Evolutionary conservation across 192 early-diverging fungal species (phyloP), one percentile per base, ranked within the genome.

Genomic region (Dimargaris cristalligena): DNA sequence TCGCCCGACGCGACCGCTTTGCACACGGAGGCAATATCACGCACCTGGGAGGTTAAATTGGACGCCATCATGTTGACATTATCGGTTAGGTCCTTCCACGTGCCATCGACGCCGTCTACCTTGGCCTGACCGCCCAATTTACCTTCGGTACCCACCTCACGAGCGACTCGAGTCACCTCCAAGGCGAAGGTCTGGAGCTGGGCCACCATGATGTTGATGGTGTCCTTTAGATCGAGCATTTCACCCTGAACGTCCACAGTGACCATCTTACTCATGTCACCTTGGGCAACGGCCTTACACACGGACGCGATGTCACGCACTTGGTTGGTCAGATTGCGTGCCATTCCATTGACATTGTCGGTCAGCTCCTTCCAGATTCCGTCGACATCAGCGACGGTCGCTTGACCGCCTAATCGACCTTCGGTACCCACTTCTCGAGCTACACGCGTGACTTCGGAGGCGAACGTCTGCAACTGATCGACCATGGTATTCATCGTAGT

Each of bases 131-230:
- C 80, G 4, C 76, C 80, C 0, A 82, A 65, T 0, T 67, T 62
- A 3, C 80, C 80, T 13, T 82, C 80, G 0, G 81, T 84, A 11
- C 86, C 86, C 30, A 88, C 86, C 63, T 86, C 82, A 8, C 68
- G 65, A 0, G 86, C 82, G 9, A 89, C 82, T 52, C 86, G 80
- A 0, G 81, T 81, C 0, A 86, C 87, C 71, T 89, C 83, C 34
- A 67, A 67, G 3, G 79, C 69, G 52, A 81, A 81, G 13, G 69
- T 67, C 44, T 66, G 68, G 0, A 81, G 65, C 59, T 79, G 83
- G 57, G 81, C 81, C 34, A 83, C 83, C 78, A 88, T 81, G 0
- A 62, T 71, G 64, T 88, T 88, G 34, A 88, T 82, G 0, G 81
- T 84, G 23, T 77, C 65, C 62, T 86, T 88, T 14, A 88, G 70